These are phyloP conservation scores for Trichothecium sympodiale DNA, from an alignment of 2,329 filamentous ascomycete species.

Conservation along the genomic window DNA sequence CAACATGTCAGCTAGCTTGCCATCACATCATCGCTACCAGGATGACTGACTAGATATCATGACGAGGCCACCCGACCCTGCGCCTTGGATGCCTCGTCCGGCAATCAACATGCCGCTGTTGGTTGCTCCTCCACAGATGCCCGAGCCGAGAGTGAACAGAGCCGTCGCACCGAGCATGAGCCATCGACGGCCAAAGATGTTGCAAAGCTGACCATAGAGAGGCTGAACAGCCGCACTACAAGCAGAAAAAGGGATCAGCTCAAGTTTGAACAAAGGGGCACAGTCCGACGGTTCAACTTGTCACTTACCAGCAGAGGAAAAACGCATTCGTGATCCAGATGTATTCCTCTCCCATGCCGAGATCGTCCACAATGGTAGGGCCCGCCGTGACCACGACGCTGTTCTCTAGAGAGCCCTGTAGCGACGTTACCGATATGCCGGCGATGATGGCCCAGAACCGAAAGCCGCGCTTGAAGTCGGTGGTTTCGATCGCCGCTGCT, in stretches of 20 bases:
- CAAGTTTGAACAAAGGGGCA: no score
- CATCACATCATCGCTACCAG: no score
- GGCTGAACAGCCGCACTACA: slow-evolving; percentile 5
- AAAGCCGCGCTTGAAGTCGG: no score
- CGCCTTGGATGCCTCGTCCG: slow-evolving; percentile 21
- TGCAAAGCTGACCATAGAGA: slow-evolving; percentile 12
- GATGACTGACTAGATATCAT: slow-evolving; percentile 11
- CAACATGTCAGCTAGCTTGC: no score
- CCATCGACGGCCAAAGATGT: slow-evolving; percentile 14
- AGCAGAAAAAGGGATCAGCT: no score
- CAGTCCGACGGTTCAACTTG: no score
- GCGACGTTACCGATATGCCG: no score
- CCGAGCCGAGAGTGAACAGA: slow-evolving; percentile 9
- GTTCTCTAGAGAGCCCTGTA: no score
- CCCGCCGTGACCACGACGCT: slow-evolving; percentile 15
- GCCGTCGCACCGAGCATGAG: slow-evolving; percentile 6
- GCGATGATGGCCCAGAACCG: no score
- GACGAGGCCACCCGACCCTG: slow-evolving; percentile 5
- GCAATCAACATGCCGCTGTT: slow-evolving; percentile 2
- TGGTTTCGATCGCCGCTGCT: no score
- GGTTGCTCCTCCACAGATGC: slow-evolving; percentile 23
- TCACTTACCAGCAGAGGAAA: no score
- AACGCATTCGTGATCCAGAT: slow-evolving; percentile 18
- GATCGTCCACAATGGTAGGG: slow-evolving; percentile 13
- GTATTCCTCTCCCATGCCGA: slow-evolving; percentile 13